phyloP scores from a whole-genome alignment of 1,284 basidiomycete genomes.

The Moniliophthora roreri region DNA sequence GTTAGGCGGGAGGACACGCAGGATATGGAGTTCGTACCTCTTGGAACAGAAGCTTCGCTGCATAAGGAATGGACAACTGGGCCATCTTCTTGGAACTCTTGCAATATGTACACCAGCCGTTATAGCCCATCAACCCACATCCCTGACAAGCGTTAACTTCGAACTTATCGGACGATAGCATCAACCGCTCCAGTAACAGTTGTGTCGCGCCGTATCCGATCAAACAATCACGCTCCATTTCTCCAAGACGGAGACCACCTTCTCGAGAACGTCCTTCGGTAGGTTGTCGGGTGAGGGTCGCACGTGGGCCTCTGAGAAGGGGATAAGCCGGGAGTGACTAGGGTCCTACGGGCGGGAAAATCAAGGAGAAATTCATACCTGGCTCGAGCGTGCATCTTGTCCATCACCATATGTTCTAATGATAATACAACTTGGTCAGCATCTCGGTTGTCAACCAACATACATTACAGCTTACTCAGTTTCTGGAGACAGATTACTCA shows the following conservation, averaged over 20 bases:
- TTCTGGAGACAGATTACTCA: conserved; percentile 48
- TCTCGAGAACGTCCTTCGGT: conserved; percentile 98
- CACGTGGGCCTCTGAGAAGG: conserved; percentile 89
- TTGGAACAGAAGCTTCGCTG: conserved; percentile 96
- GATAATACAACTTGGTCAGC: conserved; percentile 11
- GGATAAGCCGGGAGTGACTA: conserved; percentile 16
- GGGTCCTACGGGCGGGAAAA: conserved; percentile 8
- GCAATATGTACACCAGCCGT: conserved; percentile 95
- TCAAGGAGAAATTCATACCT: conserved; percentile 52
- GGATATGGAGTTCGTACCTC: conserved; percentile 60
- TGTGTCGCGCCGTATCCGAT: conserved; percentile 98
- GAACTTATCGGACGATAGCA: conserved; percentile 98
- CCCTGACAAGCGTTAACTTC: conserved; percentile 95
- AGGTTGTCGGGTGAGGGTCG: conserved; percentile 95
- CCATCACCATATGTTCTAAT: conserved; percentile 99
- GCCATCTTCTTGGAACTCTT: conserved; percentile 96
- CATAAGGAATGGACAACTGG: conserved; percentile 97
- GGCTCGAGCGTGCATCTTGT: conserved; percentile 99
- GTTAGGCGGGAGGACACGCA: conserved; percentile 6
- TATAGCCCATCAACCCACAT: conserved; percentile 97
- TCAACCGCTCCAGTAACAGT: conserved; percentile 91
- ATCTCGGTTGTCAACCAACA: conserved; percentile 5
- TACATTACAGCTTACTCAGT: conserved; percentile 58
- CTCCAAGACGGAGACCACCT: conserved; percentile 94
- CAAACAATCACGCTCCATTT: conserved; percentile 98